These are phyloP conservation scores for Triticum urartu DNA, from an alignment of 176 grass and related monocot species.

Conservation along the genomic window DNA sequence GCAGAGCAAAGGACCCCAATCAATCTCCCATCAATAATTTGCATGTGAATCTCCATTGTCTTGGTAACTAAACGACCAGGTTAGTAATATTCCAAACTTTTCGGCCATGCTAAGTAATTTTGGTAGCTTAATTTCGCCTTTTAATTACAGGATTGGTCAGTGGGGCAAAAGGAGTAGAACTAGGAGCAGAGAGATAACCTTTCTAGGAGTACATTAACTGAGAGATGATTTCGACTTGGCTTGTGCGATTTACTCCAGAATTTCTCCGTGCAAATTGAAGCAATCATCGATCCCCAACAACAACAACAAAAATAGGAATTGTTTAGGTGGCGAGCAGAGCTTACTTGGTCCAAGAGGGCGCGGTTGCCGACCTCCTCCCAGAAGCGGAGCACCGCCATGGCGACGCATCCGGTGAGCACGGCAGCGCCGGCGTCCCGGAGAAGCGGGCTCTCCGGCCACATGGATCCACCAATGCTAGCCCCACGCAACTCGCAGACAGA, in stretches of 20 bases:
- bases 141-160: background rate
- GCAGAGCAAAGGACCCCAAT: background rate
- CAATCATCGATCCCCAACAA: background rate
- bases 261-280: background rate
- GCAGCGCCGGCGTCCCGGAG: slow-evolving; percentile 56
- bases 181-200: too few relatives aligned
- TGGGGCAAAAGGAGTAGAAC: background rate
- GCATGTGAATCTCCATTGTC: background rate
- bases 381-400: slow-evolving; percentile 58
- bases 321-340: background rate
- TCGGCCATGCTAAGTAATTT: background rate
- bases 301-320: background rate
- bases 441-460: slow-evolving; percentile 45
- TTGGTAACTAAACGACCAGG: background rate
- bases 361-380: slow-evolving; percentile 80
- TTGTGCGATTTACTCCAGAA: background rate
- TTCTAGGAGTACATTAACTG: background rate
- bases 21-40: background rate
- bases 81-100: background rate
- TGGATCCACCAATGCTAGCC: background rate
- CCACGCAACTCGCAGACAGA: background rate
- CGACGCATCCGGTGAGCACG: slow-evolving; percentile 36
- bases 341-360: slow-evolving; percentile 71
- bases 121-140: background rate
- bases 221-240: background rate